These are phyloP conservation scores for Globisporangium middletonii DNA, from an alignment of 352 stramenopile species.

Conservation along the genomic window DNA sequence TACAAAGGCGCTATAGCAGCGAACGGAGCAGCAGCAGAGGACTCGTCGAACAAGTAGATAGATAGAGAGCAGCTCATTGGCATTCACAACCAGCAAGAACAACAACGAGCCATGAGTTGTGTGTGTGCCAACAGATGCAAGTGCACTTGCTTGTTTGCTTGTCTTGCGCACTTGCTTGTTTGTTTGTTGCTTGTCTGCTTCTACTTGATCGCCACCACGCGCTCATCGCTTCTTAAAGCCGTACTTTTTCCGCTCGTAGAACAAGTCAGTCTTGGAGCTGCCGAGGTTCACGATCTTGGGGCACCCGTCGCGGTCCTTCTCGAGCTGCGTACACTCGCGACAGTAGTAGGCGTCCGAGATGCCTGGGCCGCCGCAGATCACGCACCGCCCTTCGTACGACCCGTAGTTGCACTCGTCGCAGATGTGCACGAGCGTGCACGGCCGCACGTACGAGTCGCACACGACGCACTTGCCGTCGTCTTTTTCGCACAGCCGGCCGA, in stretches of 20 bases:
- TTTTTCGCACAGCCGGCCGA: slow-evolving; percentile 98
- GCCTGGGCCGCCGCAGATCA: slow-evolving; percentile 96
- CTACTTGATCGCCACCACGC: not conserved
- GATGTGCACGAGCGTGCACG: slow-evolving; percentile 95
- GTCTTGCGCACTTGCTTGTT: too few relatives aligned
- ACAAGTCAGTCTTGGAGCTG: slow-evolving; percentile 95
- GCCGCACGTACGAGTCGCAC: slow-evolving; percentile 99
- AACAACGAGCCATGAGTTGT: too few relatives aligned
- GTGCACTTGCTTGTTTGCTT: too few relatives aligned
- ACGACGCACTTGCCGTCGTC: slow-evolving; percentile 99
- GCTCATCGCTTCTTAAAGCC: slow-evolving; percentile 87
- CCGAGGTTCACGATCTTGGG: slow-evolving; percentile 99
- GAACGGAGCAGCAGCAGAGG: too few relatives aligned
- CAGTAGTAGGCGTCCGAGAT: slow-evolving; percentile 99
- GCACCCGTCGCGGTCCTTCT: slow-evolving; percentile 97
- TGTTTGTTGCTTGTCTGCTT: too few relatives aligned
- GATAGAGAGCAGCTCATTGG: not conserved
- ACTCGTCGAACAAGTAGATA: not conserved
- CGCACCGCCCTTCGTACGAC: slow-evolving; percentile 93
- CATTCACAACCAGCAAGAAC: too few relatives aligned
- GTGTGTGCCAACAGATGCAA: too few relatives aligned
- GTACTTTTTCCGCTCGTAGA: slow-evolving; percentile 99
- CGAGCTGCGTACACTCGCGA: slow-evolving; percentile 96
- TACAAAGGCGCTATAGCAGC: slow-evolving; percentile 27
- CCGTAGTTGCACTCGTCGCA: slow-evolving; percentile 99